These are phyloP conservation scores for Colletotrichum nymphaeae DNA, from an alignment of 2,329 filamentous ascomycete genomes.

Conservation along the genomic window DNA sequence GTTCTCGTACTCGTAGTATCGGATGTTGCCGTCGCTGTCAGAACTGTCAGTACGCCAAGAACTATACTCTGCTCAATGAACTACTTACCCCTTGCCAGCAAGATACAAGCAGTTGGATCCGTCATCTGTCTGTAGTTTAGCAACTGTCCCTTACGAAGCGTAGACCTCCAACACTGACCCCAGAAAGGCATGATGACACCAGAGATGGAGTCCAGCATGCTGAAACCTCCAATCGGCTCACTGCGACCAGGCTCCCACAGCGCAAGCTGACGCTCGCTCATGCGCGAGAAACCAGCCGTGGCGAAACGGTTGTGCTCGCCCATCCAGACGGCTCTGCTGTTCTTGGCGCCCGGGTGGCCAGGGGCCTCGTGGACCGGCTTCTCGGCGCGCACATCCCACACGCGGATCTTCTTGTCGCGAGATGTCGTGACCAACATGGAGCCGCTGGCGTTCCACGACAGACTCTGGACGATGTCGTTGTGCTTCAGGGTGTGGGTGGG, in stretches of 20 bases:
- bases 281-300: constrained; percentile 96
- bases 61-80: neutral
- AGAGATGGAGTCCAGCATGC: constrained; percentile 91
- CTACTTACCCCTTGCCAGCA: constrained; percentile 92
- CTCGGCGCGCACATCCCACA: constrained; percentile 98
- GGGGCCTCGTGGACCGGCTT: constrained; percentile 84
- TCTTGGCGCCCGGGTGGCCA: constrained; percentile 95
- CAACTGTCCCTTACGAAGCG: neutral
- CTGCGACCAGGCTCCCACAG: constrained; percentile 92
- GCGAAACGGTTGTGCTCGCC: constrained; percentile 96
- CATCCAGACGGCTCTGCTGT: constrained; percentile 96
- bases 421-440: constrained; percentile 90
- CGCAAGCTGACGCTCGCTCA: constrained; percentile 97
- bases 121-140: constrained; percentile 69
- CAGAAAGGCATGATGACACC: constrained; percentile 99
- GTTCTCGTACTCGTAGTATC: constrained; percentile 98
- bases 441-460: constrained; percentile 95
- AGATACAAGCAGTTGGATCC: constrained; percentile 95
- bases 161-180: constrained; percentile 62
- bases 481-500: constrained; percentile 83
- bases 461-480: constrained; percentile 91
- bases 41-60: constrained; percentile 36
- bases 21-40: constrained; percentile 92
- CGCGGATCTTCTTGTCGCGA: constrained; percentile 96
- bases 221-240: constrained; percentile 91